Evolutionary conservation across 257 asterid genomes (phyloP), one percentile per base, ranked within the genome.

Genomic region (Agastache rugosa): DNA sequence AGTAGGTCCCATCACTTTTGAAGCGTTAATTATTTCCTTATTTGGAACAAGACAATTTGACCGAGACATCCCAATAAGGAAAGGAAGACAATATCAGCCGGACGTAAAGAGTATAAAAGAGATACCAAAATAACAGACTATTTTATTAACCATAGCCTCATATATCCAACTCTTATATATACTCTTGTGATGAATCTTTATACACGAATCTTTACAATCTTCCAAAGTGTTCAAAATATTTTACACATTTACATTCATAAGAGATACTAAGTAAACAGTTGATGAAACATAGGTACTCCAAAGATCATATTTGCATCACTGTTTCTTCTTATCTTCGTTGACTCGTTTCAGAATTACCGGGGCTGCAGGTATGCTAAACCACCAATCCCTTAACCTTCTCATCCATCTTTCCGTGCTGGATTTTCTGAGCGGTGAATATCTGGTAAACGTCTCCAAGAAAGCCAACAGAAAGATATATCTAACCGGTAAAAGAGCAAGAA

Each of bases 321-420:
- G 86, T 79, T 79, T 91, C 90, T 93, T 93, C 77, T 85, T 92
- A 73, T 87, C 93, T 64, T 90, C 97, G 73, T 79, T 79, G 67
- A 72, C 75, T 81, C 80, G 87, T 71, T 86, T 88, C 59, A 92
- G 89, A 76, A 78, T 29, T 34, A 92, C 97, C 4, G 97, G 97
- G 15, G 98, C 97, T 1, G 98, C 97, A 1, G 98, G 98, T 75
- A 94, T 83, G 83, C 98, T 94, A 75, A 88, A 88, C 98, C 98
- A 94, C 98, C 98, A 92, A 63, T 92, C 97, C 62, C 95, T 78
- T 39, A 88, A 79, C 80, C 98, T 87, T 70, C 98, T 86, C 66
- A 75, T 71, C 91, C 96, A 92, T 83, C 89, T 87, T 63, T 94
- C 98, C 0, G 97, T 92, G 88, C 80, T 83, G 42, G 88, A 78